phyloP scores from a whole-genome alignment of 345 rosid species.

The Gossypium turneri region DNA sequence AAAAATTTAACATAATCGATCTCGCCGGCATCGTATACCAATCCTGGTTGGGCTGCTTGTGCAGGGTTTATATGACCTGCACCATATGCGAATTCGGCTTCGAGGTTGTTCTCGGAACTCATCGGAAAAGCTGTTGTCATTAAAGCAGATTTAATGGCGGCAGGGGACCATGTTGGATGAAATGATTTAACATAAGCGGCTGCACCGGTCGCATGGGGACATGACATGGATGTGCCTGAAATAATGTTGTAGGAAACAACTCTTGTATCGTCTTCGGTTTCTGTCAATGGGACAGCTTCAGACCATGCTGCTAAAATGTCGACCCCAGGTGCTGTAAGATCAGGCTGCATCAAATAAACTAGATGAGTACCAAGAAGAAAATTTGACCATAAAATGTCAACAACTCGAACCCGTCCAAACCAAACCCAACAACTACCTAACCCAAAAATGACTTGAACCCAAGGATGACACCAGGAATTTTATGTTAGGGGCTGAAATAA shows the following conservation, averaged over 20 bases:
- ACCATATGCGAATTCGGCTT: conserved; percentile 38
- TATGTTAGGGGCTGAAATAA: no score
- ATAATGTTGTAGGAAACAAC: conserved; percentile 1
- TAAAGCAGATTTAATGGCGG: conserved; percentile 16
- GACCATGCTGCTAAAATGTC: conserved; percentile 21
- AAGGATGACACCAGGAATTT: no score
- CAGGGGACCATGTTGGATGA: conserved; percentile 12
- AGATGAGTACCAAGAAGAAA: neutral
- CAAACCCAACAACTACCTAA: no score
- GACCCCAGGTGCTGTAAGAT: conserved; percentile 21
- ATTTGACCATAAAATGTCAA: no score
- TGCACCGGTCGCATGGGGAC: conserved; percentile 21
- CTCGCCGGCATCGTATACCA: conserved; percentile 35
- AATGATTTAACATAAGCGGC: conserved; percentile 13
- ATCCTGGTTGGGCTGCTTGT: conserved; percentile 35
- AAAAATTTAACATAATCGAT: conserved; percentile 36
- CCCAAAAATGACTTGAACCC: no score
- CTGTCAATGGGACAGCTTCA: neutral
- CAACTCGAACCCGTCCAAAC: no score
- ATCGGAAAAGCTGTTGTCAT: conserved; percentile 26
- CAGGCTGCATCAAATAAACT: neutral
- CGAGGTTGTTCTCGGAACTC: conserved; percentile 18
- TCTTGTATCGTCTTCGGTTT: neutral
- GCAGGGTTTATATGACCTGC: conserved; percentile 39
- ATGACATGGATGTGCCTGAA: conserved; percentile 24